Percentiles rank a stretch among this genome's conserved stretches.
Conservation (phyloP, 495 filamentous ascomycete genomes). For the Articulospora tetracladia region DNA sequence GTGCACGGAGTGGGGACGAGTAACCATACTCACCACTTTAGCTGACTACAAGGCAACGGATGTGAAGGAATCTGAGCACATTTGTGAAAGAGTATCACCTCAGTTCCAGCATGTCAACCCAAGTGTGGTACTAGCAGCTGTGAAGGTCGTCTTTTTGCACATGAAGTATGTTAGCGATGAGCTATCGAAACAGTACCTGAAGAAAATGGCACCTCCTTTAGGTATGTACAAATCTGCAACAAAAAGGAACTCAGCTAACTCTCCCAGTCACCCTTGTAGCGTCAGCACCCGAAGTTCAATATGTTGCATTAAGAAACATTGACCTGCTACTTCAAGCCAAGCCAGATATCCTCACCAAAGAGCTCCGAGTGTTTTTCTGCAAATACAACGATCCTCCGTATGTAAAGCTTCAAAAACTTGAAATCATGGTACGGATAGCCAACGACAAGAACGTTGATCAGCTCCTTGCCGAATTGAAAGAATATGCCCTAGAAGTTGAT, state of each 20-base stretch:
- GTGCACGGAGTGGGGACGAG: conserved; percentile 98
- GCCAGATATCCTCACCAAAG: conserved; percentile 93
- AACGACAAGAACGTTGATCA: conserved; percentile 97
- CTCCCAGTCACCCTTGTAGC: conserved; percentile 85
- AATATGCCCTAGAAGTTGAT: conserved; percentile 96
- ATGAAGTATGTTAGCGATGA: conserved; percentile 83
- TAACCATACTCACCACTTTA: conserved; percentile 86
- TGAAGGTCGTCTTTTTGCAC: conserved; percentile 96
- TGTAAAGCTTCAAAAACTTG: conserved; percentile 94
- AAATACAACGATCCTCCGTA: conserved; percentile 99
- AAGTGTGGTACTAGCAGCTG: conserved; percentile 91
- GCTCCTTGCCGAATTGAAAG: conserved; percentile 87
- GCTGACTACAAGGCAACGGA: conserved; percentile 84
- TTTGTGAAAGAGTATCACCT: conserved; percentile 91
- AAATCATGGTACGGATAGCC: conserved; percentile 99
- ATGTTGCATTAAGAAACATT: conserved; percentile 93
- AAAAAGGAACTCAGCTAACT: conserved; percentile 20
- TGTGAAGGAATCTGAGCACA: conserved; percentile 95
- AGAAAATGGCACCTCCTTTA: conserved; percentile 97
- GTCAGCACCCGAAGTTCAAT: conserved; percentile 94
- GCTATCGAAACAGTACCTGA: conserved; percentile 74
- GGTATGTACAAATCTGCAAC: conserved; percentile 45
- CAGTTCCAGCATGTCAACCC: conserved; percentile 99
- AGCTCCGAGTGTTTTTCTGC: conserved; percentile 98
- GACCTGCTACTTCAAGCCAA: conserved; percentile 93